Base-by-base conservation (phyloP, 805 yeast genomes). In the Pichia scutulata region DNA sequence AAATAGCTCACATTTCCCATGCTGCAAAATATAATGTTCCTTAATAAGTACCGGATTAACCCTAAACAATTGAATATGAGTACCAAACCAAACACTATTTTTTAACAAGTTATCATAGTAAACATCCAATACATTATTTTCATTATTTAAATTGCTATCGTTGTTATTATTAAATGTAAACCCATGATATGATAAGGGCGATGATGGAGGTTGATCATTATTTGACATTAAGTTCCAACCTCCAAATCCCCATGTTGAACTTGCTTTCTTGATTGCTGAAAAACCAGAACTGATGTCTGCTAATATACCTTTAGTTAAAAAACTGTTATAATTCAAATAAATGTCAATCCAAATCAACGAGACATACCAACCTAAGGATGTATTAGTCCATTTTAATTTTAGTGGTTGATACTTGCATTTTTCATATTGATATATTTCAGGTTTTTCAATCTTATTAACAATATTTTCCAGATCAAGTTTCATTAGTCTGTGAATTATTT, bases 321-420 rank as follows among this genome's bases (percentile, higher is more conserved):
- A 68, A 46, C 72, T 62, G 18, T 76, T 72, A 52, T 69, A 65
- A 47, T 59, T 65, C 22, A 63, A 56, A 57, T 73, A 84, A 0
- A 84, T 73, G 30, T 70, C 67, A 2, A 82, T 79, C 82, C 86
- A 84, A 24, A 86, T 58, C 10, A 84, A 68, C 5, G 85, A 75
- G 39, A 76, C 72, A 64, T 86, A 86, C 95, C 95, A 87, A 0
- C 89, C 90, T 23, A 86, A 67, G 0, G 87, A 80, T 23, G 73
- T 60, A 48, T 68, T 69, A 39, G 78, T 75, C 95, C 95, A 87
- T 6, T 68, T 62, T 56, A 86, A 83, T 52, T 62, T 70, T 54
- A 84, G 67, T 4, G 75, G 70, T 46, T 70, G 73, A 54, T 78
- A 72, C 3, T 70, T 68, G 0, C 74, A 65, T 18, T 64, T 66